Evolutionary conservation across 306 rosid species (phyloP), one percentile per base, ranked within the genome.

Genomic region (Dalbergia cultrata): DNA sequence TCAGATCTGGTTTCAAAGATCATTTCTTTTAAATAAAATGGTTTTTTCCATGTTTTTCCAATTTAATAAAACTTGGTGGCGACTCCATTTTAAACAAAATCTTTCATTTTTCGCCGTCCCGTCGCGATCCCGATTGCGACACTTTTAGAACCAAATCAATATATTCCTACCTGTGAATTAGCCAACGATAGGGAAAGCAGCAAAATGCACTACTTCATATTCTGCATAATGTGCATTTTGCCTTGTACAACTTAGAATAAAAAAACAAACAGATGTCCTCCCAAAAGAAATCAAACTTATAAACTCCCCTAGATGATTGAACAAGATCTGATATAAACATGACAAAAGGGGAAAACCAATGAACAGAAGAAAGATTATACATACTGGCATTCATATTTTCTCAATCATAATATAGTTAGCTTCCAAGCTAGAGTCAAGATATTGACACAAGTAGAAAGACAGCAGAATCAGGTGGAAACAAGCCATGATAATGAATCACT

Each of bases 351-450:
- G 41, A 4, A 37, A 37, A 7, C 41, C 41, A 37, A 37, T 37
- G 5, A 37, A 37, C 31, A 26, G 41, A 7, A 43, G 47, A 43
- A 9, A 43, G 47, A 43, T 9, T 43, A 43, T 43, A 43, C 11
- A 41, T 41, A 18, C 18, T 22, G 19, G 41, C 13, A 12, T 1
- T 63, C 54, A 26, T 16, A 31, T 17, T 61, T 61, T 16, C 21
- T 64, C 47, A 54, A 41, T 54, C 63, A 76, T 45, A 64, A 73
- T 3, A 9, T 37, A 70, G 39, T 49, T 8, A 58, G 19, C 57
- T 47, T 78, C 68, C 52, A 58, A 13, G 19, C 16, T 50, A 39
- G 22, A 60, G 58, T 22, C 2, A 18, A 34, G 21, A 26, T 62
- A 83, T 11, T 17, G 34, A 65, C 34, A 43, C 21, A 65, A 13